Evolutionary conservation across 306 rosid species (phyloP).

Genomic region (Pueraria montana): DNA sequence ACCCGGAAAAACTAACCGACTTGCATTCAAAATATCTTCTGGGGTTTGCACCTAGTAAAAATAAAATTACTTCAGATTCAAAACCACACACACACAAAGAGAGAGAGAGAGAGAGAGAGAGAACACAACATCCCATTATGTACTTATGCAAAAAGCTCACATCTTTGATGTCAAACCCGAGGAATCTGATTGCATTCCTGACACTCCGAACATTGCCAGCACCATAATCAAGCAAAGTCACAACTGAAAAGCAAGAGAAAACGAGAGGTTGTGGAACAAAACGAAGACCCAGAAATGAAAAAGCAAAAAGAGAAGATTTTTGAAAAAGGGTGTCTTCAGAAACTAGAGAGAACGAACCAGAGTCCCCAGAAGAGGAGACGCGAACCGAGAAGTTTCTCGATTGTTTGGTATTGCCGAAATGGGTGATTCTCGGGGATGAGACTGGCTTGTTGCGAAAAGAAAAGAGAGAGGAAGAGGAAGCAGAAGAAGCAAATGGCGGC

Average conservation of each 20-base stretch:
- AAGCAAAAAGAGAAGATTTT: neutral
- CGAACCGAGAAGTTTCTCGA: slow-evolving; percentile 68
- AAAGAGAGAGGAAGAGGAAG: slow-evolving; percentile 60
- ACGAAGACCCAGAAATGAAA: neutral
- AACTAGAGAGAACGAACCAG: slow-evolving; percentile 59
- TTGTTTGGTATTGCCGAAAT: slow-evolving; percentile 44
- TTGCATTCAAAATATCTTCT: slow-evolving; percentile 82
- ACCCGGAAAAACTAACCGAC: slow-evolving; percentile 85
- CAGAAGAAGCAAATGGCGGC: slow-evolving; percentile 57
- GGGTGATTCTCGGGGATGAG: slow-evolving; percentile 10
- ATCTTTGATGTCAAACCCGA: slow-evolving; percentile 91
- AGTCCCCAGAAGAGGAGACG: slow-evolving; percentile 70
- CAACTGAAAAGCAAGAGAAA: slow-evolving; percentile 57
- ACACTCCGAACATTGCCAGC: slow-evolving; percentile 97
- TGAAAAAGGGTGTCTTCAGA: slow-evolving; percentile 25
- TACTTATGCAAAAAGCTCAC: slow-evolving; percentile 48
- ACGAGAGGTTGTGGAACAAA: neutral
- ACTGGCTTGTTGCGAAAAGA: slow-evolving; percentile 52
- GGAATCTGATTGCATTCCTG: slow-evolving; percentile 83
- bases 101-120: no score
- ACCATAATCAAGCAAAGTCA: slow-evolving; percentile 92
- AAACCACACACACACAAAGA: no score
- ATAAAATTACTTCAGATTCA: slow-evolving; percentile 25
- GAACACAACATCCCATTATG: no score
- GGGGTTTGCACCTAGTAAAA: slow-evolving; percentile 81